Evolutionary conservation across 2,329 filamentous ascomycete species (phyloP).

Genomic region (Didymella sp.): DNA sequence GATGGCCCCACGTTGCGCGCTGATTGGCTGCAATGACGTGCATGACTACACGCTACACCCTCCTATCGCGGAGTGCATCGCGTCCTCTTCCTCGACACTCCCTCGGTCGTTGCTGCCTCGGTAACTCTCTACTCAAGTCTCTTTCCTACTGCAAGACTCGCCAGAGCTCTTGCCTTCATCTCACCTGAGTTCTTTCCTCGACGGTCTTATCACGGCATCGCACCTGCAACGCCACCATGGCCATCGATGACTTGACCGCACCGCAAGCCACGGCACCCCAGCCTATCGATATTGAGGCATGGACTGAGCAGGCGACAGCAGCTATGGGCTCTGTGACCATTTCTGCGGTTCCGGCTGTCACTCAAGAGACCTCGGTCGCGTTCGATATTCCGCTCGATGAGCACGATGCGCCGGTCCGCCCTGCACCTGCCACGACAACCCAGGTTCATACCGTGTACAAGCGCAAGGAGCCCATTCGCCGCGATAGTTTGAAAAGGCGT

Average conservation of each 20-base stretch:
- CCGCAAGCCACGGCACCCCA: constrained; percentile 34
- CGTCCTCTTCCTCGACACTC: constrained; percentile 23
- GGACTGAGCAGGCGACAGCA: constrained; percentile 57
- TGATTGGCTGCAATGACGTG: constrained; percentile 39
- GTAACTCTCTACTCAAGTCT: constrained; percentile 1
- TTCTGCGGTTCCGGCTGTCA: constrained; percentile 36
- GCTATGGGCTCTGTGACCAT: constrained; percentile 52
- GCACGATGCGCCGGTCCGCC: constrained; percentile 48
- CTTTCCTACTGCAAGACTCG: background rate
- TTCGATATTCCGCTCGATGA: constrained; percentile 79
- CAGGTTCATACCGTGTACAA: constrained; percentile 57
- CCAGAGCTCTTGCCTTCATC: background rate
- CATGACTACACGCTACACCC: constrained; percentile 24
- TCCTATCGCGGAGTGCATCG: constrained; percentile 31
- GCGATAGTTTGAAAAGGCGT: constrained; percentile 70
- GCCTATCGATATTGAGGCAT: constrained; percentile 55
- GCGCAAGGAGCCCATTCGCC: constrained; percentile 62
- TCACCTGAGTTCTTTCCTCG: background rate
- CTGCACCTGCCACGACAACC: constrained; percentile 44
- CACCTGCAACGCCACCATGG: constrained; percentile 39
- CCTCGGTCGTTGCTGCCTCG: constrained; percentile 11
- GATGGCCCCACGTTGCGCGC: constrained; percentile 31
- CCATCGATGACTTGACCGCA: constrained; percentile 38
- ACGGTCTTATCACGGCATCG: constrained; percentile 6
- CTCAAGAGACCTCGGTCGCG: constrained; percentile 65